phyloP scores from a whole-genome alignment of 208 protist genomes.

The Leishmania mexicana region DNA sequence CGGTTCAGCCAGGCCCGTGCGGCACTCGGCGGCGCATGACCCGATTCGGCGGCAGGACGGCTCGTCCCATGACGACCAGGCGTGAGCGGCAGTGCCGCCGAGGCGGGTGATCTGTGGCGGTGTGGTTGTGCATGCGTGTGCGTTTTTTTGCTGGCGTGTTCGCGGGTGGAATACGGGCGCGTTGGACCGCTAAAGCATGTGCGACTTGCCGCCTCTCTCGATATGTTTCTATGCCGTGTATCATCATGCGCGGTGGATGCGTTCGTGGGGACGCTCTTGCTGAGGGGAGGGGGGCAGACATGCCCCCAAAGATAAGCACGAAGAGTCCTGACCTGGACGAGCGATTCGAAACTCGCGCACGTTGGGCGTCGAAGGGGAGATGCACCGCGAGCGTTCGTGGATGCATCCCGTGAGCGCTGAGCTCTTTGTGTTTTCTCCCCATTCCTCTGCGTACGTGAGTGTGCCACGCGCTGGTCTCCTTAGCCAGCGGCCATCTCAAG shows the following conservation, averaged over 20 bases:
- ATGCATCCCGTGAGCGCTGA: too few species aligned
- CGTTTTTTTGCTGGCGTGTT: too few species aligned
- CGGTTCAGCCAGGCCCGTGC: not conserved
- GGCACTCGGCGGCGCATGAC: too few species aligned
- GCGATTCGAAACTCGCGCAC: not conserved
- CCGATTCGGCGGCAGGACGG: not conserved
- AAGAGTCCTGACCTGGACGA: not conserved
- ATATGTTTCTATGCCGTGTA: not conserved
- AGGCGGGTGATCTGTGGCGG: not conserved
- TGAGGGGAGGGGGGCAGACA: not conserved
- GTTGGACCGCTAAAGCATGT: too few species aligned
- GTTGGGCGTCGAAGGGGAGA: not conserved
- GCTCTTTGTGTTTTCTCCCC: too few species aligned
- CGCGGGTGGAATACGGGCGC: too few species aligned
- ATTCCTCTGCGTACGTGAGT: too few species aligned
- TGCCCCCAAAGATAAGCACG: not conserved
- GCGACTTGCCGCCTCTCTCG: too few species aligned
- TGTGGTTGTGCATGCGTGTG: not conserved
- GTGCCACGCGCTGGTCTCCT: too few species aligned
- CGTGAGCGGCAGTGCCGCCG: not conserved
- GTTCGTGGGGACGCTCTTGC: not conserved
- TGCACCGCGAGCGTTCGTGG: too few species aligned
- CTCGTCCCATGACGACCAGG: not conserved
- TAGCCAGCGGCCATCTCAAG: too few species aligned
- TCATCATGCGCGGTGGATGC: not conserved